Conservation (phyloP, 305 asterid species). For the Fraxinus sp. region DNA sequence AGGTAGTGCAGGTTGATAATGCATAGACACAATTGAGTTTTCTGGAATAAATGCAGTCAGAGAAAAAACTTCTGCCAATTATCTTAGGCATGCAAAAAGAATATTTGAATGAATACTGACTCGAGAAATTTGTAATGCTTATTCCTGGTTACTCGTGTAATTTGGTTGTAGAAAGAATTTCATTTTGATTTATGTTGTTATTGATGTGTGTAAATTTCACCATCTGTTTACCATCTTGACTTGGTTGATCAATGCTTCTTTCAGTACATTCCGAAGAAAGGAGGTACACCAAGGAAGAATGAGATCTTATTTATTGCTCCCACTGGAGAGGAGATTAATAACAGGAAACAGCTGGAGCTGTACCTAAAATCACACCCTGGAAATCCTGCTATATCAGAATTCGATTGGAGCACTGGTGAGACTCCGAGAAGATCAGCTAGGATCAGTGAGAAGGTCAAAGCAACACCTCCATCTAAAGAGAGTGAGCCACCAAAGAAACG, state of each 20-base stretch:
- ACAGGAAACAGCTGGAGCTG: conserved; percentile 62
- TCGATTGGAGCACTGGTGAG: conserved; percentile 90
- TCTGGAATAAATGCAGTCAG: background rate
- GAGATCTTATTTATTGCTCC: conserved; percentile 80
- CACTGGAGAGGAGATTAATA: conserved; percentile 78
- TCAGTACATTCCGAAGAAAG: conserved; percentile 63
- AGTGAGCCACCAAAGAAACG: conserved; percentile 57
- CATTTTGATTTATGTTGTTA: background rate
- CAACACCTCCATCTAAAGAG: conserved; percentile 57
- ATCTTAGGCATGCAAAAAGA: background rate
- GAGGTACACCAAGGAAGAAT: conserved; percentile 59
- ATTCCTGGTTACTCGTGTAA: background rate
- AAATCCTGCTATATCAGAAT: conserved; percentile 60
- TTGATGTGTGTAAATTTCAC: background rate
- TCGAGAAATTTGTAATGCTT: background rate
- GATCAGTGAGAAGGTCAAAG: conserved; percentile 69
- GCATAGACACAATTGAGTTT: background rate
- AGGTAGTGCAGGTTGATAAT: background rate
- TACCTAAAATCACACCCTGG: conserved; percentile 74
- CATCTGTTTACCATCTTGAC: too few relatives aligned
- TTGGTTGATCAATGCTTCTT: background rate
- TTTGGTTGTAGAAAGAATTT: background rate
- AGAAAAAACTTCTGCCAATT: background rate
- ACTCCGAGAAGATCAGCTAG: conserved; percentile 88
- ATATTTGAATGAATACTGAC: background rate